These are phyloP conservation scores for Guadua angustifolia DNA, from an alignment of 176 grass and related monocot species.

Conservation along the genomic window DNA sequence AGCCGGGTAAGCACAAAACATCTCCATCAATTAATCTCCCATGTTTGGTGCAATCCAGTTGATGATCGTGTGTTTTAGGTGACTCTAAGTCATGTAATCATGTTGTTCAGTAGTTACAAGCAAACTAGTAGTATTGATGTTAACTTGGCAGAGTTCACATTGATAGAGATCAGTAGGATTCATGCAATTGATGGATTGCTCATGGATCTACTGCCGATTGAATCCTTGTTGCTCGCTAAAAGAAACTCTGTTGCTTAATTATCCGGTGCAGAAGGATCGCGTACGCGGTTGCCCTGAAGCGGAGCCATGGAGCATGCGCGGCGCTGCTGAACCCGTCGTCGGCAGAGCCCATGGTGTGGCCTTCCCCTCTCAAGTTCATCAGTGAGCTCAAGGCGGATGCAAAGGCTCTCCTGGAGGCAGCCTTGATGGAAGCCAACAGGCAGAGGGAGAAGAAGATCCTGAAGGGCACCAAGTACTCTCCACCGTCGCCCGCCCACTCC, in stretches of 20 bases:
- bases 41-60: no score
- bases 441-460: slow-evolving; percentile 71
- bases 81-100: no score
- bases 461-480: slow-evolving; percentile 51
- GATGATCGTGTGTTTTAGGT: no score
- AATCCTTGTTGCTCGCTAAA: no score
- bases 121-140: not conserved
- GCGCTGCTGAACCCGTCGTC: slow-evolving; percentile 61
- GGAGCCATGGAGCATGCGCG: slow-evolving; percentile 62
- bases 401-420: slow-evolving; percentile 66
- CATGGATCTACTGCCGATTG: no score
- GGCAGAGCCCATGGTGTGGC: slow-evolving; percentile 80
- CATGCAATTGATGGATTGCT: no score
- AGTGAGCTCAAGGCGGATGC: slow-evolving; percentile 72
- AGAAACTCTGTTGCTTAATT: not conserved
- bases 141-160: not conserved
- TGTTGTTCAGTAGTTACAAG: not conserved
- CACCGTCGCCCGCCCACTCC: slow-evolving; percentile 44
- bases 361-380: slow-evolving; percentile 85
- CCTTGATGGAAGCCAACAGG: slow-evolving; percentile 65
- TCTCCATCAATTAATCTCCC: no score
- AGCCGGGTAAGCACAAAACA: slow-evolving; percentile 45
- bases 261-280: slow-evolving; percentile 51
- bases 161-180: not conserved
- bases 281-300: slow-evolving; percentile 62